These are phyloP conservation scores for Salicornia ramosissima DNA, from an alignment of 148 eudicot genomes.

Conservation along the genomic window DNA sequence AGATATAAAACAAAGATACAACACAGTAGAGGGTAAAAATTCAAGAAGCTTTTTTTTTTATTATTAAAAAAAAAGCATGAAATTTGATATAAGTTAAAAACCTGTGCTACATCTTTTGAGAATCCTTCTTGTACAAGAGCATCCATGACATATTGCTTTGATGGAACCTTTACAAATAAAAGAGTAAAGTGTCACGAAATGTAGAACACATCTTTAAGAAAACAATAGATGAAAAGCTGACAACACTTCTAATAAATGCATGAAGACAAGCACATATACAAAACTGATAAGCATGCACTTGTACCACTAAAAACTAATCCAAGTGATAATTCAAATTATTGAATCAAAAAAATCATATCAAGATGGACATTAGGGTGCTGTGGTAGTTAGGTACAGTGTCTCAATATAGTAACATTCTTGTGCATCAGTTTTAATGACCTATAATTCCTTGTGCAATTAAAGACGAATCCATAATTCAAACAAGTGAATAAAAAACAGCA, in stretches of 20 bases:
- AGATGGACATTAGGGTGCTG: too few relatives aligned
- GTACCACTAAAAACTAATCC: too few relatives aligned
- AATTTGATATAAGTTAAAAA: constrained; percentile 15
- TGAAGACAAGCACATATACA: neutral
- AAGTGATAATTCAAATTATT: too few relatives aligned
- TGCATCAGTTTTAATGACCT: too few relatives aligned
- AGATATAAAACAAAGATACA: neutral
- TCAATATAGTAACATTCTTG: too few relatives aligned
- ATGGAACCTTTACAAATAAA: constrained; percentile 59
- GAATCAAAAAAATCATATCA: too few relatives aligned
- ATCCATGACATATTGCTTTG: constrained; percentile 60
- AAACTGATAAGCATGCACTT: too few relatives aligned
- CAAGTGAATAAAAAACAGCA: too few relatives aligned
- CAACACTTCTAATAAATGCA: neutral
- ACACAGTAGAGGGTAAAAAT: neutral
- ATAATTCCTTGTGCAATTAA: too few relatives aligned
- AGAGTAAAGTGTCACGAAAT: constrained; percentile 8
- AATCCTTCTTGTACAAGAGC: constrained; percentile 69
- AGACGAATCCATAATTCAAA: too few relatives aligned
- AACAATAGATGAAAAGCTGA: constrained; percentile 6
- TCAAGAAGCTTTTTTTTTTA: too few relatives aligned
- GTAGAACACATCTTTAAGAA: neutral
- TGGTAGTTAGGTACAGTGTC: too few relatives aligned
- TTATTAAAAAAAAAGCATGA: constrained; percentile 4
- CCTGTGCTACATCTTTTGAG: constrained; percentile 89